These are phyloP conservation scores for Bauhinia variegata DNA, from an alignment of 306 rosid genomes.

Conservation along the genomic window DNA sequence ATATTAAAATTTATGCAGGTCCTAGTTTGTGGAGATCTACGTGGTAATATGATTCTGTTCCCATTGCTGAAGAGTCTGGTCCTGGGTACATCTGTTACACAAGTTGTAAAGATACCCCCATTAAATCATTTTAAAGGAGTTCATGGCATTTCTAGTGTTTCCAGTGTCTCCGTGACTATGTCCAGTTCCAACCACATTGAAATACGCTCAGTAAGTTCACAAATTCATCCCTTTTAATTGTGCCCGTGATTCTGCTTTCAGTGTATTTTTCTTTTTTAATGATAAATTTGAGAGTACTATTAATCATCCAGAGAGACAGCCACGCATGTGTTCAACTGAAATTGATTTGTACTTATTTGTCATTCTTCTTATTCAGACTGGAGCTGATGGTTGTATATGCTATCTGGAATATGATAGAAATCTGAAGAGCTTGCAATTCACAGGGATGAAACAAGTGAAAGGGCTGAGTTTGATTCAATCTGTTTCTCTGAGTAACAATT, in stretches of 20 bases:
- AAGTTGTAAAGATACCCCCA: slow-evolving; percentile 57
- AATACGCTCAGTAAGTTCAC: slow-evolving; percentile 68
- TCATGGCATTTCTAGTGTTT: slow-evolving; percentile 92
- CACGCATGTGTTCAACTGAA: slow-evolving; percentile 18
- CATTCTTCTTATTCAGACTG: slow-evolving; percentile 68
- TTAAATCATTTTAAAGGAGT: slow-evolving; percentile 78
- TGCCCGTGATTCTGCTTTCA: slow-evolving; percentile 15
- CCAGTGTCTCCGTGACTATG: slow-evolving; percentile 61
- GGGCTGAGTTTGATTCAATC: slow-evolving; percentile 79
- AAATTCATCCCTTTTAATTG: slow-evolving; percentile 27
- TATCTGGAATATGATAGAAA: slow-evolving; percentile 73
- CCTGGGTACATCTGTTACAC: slow-evolving; percentile 38
- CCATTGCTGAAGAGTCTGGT: slow-evolving; percentile 61
- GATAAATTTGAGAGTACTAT: slow-evolving; percentile 17
- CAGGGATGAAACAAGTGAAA: slow-evolving; percentile 93
- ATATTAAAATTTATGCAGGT: slow-evolving; percentile 54
- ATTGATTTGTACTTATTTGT: slow-evolving; percentile 17
- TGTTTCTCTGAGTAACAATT: slow-evolving; percentile 48
- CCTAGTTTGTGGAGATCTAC: slow-evolving; percentile 88
- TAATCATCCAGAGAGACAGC: slow-evolving; percentile 4
- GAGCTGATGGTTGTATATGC: slow-evolving; percentile 96
- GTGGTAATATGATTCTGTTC: slow-evolving; percentile 84
- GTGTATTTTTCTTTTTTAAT: not conserved
- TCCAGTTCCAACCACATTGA: slow-evolving; percentile 56
- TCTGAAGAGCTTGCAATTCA: slow-evolving; percentile 69